These are phyloP conservation scores for Prototheca cutis DNA, from an alignment of 163 green algal species.

Conservation along the genomic window DNA sequence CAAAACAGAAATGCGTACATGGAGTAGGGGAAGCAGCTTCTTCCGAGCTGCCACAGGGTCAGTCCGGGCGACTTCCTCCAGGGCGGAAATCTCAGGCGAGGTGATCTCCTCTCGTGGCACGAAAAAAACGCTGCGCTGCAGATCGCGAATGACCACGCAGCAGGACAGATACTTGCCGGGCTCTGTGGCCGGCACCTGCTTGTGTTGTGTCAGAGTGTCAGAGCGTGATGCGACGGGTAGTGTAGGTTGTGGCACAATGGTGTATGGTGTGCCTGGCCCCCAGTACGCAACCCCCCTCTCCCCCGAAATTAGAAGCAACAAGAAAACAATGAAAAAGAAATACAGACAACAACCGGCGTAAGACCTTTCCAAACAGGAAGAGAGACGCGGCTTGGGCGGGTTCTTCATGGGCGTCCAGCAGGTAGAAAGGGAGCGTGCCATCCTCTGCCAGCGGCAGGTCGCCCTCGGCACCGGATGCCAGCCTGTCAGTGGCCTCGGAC, in stretches of 20 bases:
- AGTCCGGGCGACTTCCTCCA: too few species aligned
- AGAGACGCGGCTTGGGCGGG: conserved; percentile 49
- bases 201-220: too few species aligned
- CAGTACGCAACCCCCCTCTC: too few species aligned
- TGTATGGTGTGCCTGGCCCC: too few species aligned
- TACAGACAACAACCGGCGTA: too few species aligned
- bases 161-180: conserved; percentile 45
- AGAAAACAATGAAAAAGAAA: too few species aligned
- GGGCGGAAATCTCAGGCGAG: conserved; percentile 33
- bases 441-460: conserved; percentile 51
- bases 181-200: conserved; percentile 16
- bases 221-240: background rate
- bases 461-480: conserved; percentile 25
- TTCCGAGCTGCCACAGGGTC: too few species aligned
- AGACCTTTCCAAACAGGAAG: conserved; percentile 95
- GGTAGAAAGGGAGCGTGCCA: conserved; percentile 73
- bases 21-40: too few species aligned
- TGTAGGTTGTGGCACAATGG: too few species aligned
- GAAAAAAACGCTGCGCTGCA: conserved; percentile 73
- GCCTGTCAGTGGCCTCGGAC: too few species aligned
- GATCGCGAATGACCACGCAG: conserved; percentile 61
- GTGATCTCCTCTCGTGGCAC: conserved; percentile 56
- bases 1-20: too few species aligned
- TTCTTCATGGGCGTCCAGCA: conserved; percentile 89
- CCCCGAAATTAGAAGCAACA: too few species aligned